Base-by-base conservation (phyloP, 2,329 filamentous ascomycete species). In the Triangularia setosa region DNA sequence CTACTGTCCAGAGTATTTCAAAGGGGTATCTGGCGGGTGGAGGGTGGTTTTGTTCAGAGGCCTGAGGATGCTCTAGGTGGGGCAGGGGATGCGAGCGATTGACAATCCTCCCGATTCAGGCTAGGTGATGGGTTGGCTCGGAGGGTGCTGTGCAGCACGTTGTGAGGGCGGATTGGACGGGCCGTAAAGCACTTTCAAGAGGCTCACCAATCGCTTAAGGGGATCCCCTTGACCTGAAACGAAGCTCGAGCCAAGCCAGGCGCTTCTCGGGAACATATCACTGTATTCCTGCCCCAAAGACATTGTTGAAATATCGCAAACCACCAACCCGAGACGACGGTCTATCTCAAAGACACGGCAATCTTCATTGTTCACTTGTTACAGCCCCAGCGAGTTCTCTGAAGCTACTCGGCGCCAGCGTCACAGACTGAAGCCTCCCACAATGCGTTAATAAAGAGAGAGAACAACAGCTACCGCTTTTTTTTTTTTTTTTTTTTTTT, bases 201-300 rank as follows among this genome's bases (percentile, higher is more conserved):
- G 66, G 55, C 56, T 69, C 65, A 62, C 68, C 68, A 69, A 71
- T 72, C 69, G 65, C 65, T 66, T 62, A 53, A 12, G 54, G 58
- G 35, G 18, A 40, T 25, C 52, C 65, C 65, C 65, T 61, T 65
- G 66, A 69, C 58, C 67, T 70, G 70, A 72, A 72, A 72, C 69
- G 58, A 56, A 68, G 69, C 70, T 67, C 68, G 64, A 64, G 60
- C 69, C 70, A 70, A 59, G 28, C 30, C 33, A 53, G 65, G 69
- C 69, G 69, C 69, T 68, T 69, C 64, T 68, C 59, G 58, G 68
- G 56, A 64, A 55, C 23, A 55, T 55, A 55, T 55, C 52, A 16
- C 21, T 55, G 21, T 23, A 55, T 55, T 18, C 23, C 52, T 55
- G 52, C 52, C 52, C 23, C 24, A 55, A 16, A 55, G 25, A 9